Conservation (phyloP, 2,329 filamentous ascomycete species). For the Aspergillus luchuensis region DNA sequence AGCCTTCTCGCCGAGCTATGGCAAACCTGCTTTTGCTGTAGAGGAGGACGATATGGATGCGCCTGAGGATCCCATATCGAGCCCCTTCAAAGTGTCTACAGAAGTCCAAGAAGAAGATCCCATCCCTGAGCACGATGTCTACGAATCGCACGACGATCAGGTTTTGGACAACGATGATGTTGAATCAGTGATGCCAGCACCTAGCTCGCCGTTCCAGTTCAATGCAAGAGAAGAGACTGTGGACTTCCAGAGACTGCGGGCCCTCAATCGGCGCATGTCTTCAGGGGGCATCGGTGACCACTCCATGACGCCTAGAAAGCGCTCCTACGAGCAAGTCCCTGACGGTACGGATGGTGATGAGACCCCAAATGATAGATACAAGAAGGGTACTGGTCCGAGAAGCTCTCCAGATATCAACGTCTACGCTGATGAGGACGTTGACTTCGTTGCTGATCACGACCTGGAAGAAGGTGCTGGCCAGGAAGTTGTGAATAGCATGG, state of each 20-base stretch:
- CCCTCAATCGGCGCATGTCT: constrained; percentile 16
- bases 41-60: constrained; percentile 16
- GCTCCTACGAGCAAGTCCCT: constrained; percentile 25
- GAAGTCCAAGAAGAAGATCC: constrained; percentile 16
- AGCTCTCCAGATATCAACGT: constrained; percentile 28
- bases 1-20: constrained; percentile 31
- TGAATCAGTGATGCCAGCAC: constrained; percentile 24
- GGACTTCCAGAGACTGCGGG: constrained; percentile 29
- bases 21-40: neutral
- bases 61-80: constrained; percentile 28
- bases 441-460: constrained; percentile 25
- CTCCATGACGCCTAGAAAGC: constrained; percentile 25
- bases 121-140: constrained; percentile 17
- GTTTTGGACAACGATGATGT: constrained; percentile 26
- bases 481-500: constrained; percentile 38
- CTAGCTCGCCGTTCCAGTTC: constrained; percentile 43
- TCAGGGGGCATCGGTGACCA: constrained; percentile 10
- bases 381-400: constrained; percentile 29
- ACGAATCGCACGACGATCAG: constrained; percentile 21
- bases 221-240: constrained; percentile 38
- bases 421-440: constrained; percentile 32
- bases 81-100: constrained; percentile 30
- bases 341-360: constrained; percentile 15
- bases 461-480: constrained; percentile 12
- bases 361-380: constrained; percentile 25